Conservation (phyloP, 306 rosid genomes). For the Fragaria iinumae region DNA sequence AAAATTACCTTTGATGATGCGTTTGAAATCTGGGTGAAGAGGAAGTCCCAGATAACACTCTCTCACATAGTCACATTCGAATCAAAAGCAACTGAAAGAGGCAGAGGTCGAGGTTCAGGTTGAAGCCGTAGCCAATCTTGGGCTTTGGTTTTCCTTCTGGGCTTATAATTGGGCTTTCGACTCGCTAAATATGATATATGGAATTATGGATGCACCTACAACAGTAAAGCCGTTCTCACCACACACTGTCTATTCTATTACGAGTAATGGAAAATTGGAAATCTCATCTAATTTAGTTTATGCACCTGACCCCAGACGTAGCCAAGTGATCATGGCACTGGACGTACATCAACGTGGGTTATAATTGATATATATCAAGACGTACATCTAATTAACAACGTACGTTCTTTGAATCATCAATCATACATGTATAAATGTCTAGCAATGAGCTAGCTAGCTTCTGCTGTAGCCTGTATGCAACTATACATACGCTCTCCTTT, state of each 20-base stretch:
- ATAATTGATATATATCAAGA: background rate
- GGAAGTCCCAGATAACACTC: too few species aligned
- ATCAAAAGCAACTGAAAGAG: background rate
- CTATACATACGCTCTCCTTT: background rate
- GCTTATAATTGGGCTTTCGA: too few species aligned
- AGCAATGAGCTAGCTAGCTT: background rate
- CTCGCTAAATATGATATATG: too few species aligned
- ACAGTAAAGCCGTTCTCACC: too few species aligned
- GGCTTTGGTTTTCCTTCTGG: background rate
- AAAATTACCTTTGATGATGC: constrained; percentile 5
- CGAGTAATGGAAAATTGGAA: background rate
- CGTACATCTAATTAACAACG: background rate
- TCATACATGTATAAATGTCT: background rate
- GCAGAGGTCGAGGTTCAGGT: background rate
- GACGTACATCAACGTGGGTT: background rate
- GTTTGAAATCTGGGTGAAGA: background rate
- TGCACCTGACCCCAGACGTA: background rate
- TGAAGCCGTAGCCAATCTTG: background rate
- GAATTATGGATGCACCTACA: too few species aligned
- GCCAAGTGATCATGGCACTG: background rate
- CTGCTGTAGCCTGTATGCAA: background rate
- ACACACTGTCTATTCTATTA: too few species aligned
- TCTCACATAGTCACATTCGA: background rate
- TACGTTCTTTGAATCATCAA: background rate
- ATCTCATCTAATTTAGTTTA: background rate